A percentile compares a stretch with the other conserved stretches of the same genome.
phyloP scores from a whole-genome alignment of 495 filamentous ascomycete species.

The Terfezia claveryi region DNA sequence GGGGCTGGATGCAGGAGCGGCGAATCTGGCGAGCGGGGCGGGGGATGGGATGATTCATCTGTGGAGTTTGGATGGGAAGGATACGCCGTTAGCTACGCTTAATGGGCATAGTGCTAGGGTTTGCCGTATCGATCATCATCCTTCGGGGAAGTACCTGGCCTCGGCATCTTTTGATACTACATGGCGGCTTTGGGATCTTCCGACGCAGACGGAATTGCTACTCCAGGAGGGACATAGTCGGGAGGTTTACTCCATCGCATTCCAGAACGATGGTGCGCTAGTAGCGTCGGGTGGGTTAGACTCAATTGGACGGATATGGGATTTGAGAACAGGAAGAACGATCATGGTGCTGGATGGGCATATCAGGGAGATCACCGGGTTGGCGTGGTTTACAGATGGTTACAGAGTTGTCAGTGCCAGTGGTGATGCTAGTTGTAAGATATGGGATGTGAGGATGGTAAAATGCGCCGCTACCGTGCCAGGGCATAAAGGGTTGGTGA shows the following conservation, averaged over 20 bases:
- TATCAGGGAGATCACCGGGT: constrained; percentile 73
- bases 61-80: constrained; percentile 57
- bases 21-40: constrained; percentile 79
- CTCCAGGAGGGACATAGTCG: constrained; percentile 88
- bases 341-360: constrained; percentile 79
- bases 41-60: constrained; percentile 78
- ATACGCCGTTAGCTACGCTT: constrained; percentile 64
- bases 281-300: constrained; percentile 79
- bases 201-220: constrained; percentile 58
- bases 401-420: constrained; percentile 72
- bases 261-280: constrained; percentile 77
- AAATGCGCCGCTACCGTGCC: constrained; percentile 62
- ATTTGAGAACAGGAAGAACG: constrained; percentile 77
- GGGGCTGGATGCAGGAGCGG: constrained; percentile 44
- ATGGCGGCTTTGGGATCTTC: constrained; percentile 90
- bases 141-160: constrained; percentile 71
- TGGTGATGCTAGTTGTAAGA: constrained; percentile 91
- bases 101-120: constrained; percentile 72
- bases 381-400: constrained; percentile 84
- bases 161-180: constrained; percentile 92
- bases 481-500: constrained; percentile 76
- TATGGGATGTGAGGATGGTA: constrained; percentile 89
- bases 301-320: constrained; percentile 90
- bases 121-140: constrained; percentile 83
- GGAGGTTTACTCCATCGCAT: constrained; percentile 71